Evolutionary conservation across 352 stramenopile genomes (phyloP).

Genomic region (Phytophthora boehmeriae): DNA sequence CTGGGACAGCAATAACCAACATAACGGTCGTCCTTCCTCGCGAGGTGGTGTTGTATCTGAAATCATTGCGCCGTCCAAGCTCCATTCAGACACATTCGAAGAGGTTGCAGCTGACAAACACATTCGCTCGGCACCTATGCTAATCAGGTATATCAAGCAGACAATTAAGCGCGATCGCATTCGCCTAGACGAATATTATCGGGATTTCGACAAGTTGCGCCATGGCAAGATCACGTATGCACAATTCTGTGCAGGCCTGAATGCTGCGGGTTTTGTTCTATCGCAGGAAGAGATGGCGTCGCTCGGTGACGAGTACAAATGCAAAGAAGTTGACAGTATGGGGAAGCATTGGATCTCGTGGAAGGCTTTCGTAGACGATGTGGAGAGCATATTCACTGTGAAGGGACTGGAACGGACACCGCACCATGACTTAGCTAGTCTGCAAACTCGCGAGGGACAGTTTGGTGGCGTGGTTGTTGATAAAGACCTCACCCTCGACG

Average conservation of each 20-base stretch:
- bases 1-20: slow-evolving; percentile 45
- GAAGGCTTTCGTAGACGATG: slow-evolving; percentile 82
- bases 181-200: slow-evolving; percentile 83
- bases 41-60: slow-evolving; percentile 53
- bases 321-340: slow-evolving; percentile 63
- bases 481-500: slow-evolving; percentile 49
- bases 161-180: slow-evolving; percentile 82
- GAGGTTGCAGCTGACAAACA: slow-evolving; percentile 36
- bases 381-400: slow-evolving; percentile 82
- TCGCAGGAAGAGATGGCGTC: slow-evolving; percentile 62
- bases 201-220: slow-evolving; percentile 84
- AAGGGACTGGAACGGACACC: slow-evolving; percentile 74
- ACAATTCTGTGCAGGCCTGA: slow-evolving; percentile 70
- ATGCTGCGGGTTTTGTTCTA: slow-evolving; percentile 58
- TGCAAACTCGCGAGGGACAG: slow-evolving; percentile 58
- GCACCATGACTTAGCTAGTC: slow-evolving; percentile 52
- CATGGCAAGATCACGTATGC: slow-evolving; percentile 75
- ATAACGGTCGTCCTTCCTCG: slow-evolving; percentile 42
- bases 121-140: slow-evolving; percentile 61
- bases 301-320: slow-evolving; percentile 61
- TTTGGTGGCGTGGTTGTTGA: slow-evolving; percentile 61
- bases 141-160: slow-evolving; percentile 84
- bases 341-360: slow-evolving; percentile 68
- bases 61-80: slow-evolving; percentile 59
- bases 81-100: slow-evolving; percentile 48